Evolutionary conservation across 345 rosid species (phyloP), one percentile per base, ranked within the genome.

Genomic region (Psidium friedrichsthalianum): DNA sequence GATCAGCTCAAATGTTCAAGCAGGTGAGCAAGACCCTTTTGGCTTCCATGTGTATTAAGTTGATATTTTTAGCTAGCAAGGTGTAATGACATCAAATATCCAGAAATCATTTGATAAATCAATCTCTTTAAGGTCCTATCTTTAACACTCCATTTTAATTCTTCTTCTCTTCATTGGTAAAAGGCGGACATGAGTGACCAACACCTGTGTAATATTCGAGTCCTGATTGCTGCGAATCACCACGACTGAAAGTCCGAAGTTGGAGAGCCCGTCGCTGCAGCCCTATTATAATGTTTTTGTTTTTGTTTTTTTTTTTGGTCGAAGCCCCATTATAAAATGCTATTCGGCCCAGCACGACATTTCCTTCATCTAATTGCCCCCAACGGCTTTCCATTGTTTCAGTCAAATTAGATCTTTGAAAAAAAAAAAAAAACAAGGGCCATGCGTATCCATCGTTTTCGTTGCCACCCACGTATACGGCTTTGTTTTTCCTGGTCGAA

Each of bases 151-250:
- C 47, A 0, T 9, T 36, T 18, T 32, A 4, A 36, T 36, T 24
- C 21, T 18, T 51, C 52, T 36, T 18, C 47, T 69, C 36, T 1
- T 18, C 6, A 32, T 1, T 2, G 12, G 12, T 8, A 15, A 64
- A 69, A 36, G 7, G 47, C 40, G 13, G 47, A 11, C 13, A 56
- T 3, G 12, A 32, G 14, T 4, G 25, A 3, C 25, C 2, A 20
- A 2, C 7, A 8, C 7, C 3, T 1, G 11, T 3, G 1, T 18
- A 36, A 36, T 69, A 14, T 36, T 69, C 0, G 13, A 69, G 1
- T 36, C 4, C 4, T 36, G 20, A 36, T 1, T 36, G 21, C 3
- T 18, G 3, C 0, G 1, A 3, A 69, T 3, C 22, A 3, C 1
- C 13, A 9, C 1, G 11, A 69, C 6, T 9, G 22, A 16, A 29